Evolutionary conservation across 1,284 basidiomycete genomes (phyloP).

Genomic region (Cryptococcus hybrid): DNA sequence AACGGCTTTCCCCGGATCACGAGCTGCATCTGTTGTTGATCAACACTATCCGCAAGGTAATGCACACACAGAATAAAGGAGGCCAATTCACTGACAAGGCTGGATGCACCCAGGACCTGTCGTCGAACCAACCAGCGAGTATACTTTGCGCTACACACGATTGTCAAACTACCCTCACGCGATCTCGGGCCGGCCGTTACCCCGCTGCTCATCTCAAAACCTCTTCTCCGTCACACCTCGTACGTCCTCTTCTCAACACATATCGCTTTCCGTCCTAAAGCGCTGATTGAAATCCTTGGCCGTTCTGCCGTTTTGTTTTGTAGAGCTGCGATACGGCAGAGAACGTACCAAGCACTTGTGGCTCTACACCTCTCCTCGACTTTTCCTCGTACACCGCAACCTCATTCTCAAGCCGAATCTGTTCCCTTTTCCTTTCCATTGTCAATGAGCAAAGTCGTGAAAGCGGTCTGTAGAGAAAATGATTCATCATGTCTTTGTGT

Average conservation of each 20-base stretch:
- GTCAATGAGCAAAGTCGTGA: no score
- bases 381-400: no score
- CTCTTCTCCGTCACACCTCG: conserved; percentile 31
- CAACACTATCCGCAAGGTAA: conserved; percentile 48
- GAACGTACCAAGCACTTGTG: no score
- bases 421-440: no score
- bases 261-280: no score
- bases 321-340: no score
- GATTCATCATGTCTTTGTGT: no score
- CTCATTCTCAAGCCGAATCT: no score
- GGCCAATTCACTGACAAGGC: neutral
- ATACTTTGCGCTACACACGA: conserved; percentile 36
- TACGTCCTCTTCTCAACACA: conserved; percentile 9
- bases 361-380: no score
- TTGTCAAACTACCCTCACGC: conserved; percentile 31
- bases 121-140: conserved; percentile 21
- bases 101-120: conserved; percentile 30
- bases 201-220: conserved; percentile 25
- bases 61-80: neutral
- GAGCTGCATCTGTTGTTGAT: conserved; percentile 44
- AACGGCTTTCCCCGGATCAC: conserved; percentile 31
- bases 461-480: no score
- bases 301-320: no score
- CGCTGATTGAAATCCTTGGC: no score
- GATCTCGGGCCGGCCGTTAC: conserved; percentile 44